Conservation (phyloP, 2,329 filamentous ascomycete genomes). For the Penicillium sp. region DNA sequence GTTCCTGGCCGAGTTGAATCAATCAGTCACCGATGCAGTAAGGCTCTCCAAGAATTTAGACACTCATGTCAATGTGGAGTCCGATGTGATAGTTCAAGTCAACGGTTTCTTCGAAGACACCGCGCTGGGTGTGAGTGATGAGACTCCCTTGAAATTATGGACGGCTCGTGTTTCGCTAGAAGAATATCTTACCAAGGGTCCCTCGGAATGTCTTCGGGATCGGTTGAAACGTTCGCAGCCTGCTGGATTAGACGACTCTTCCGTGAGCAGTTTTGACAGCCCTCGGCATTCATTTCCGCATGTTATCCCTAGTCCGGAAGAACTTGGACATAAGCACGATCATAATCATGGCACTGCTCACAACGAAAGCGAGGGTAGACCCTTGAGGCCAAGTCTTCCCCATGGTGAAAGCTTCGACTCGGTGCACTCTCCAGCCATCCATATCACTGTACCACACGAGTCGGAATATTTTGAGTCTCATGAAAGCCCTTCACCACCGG, state of each 20-base stretch:
- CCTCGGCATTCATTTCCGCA: constrained; percentile 22
- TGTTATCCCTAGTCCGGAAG: constrained; percentile 9
- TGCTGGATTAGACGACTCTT: constrained; percentile 28
- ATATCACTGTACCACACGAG: constrained; percentile 27
- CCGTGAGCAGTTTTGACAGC: constrained; percentile 32
- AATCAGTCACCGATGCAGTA: constrained; percentile 20
- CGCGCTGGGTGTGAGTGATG: constrained; percentile 51
- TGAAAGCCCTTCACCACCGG: constrained; percentile 17
- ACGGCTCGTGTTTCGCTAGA: constrained; percentile 28
- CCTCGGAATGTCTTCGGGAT: constrained; percentile 55
- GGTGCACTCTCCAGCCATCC: constrained; percentile 26
- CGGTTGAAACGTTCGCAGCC: constrained; percentile 43
- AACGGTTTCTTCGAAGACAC: constrained; percentile 64
- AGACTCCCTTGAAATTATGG: constrained; percentile 33
- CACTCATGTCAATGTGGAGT: constrained; percentile 50
- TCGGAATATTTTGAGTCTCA: constrained; percentile 15
- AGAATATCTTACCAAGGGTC: constrained; percentile 57
- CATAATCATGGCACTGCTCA: background rate
- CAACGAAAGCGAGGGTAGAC: constrained; percentile 3
- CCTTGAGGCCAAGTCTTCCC: constrained; percentile 20
- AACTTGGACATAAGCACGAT: constrained; percentile 1
- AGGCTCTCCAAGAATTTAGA: constrained; percentile 35
- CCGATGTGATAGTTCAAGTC: constrained; percentile 57
- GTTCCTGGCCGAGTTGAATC: constrained; percentile 27
- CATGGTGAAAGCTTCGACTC: constrained; percentile 25